Conservation (phyloP, 2,329 filamentous ascomycete species). For the Orbilia brochopaga region DNA sequence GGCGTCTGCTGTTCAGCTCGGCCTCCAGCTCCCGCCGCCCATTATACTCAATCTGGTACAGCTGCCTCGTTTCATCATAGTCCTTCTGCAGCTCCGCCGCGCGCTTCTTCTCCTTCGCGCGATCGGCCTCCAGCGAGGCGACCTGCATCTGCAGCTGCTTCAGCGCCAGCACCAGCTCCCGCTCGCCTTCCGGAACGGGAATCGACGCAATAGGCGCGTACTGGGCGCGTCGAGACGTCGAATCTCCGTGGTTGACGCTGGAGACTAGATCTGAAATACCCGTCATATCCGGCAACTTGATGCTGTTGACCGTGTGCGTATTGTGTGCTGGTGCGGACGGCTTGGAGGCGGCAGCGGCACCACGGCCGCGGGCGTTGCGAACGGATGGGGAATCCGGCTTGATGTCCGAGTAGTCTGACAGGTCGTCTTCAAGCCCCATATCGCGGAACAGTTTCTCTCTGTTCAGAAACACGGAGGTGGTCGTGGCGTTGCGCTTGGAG, state of each 20-base stretch:
- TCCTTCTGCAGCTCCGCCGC: slow-evolving; percentile 53
- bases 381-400: slow-evolving; percentile 33
- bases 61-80: slow-evolving; percentile 50
- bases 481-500: slow-evolving; percentile 7
- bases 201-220: slow-evolving; percentile 53
- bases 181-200: slow-evolving; percentile 54
- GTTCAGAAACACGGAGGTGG: slow-evolving; percentile 31
- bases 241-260: slow-evolving; percentile 39
- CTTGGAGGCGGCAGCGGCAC: slow-evolving; percentile 25
- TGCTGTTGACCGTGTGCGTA: slow-evolving; percentile 25
- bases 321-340: slow-evolving; percentile 26
- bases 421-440: slow-evolving; percentile 36
- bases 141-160: slow-evolving; percentile 54
- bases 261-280: slow-evolving; percentile 49
- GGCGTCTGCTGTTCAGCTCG: slow-evolving; percentile 47
- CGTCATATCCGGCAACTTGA: slow-evolving; percentile 48
- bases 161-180: slow-evolving; percentile 53
- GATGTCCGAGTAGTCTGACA: slow-evolving; percentile 33
- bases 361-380: slow-evolving; percentile 12
- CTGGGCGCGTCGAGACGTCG: slow-evolving; percentile 30
- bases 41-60: slow-evolving; percentile 52
- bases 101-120: slow-evolving; percentile 51
- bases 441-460: slow-evolving; percentile 42
- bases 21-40: slow-evolving; percentile 50
- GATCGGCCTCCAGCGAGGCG: slow-evolving; percentile 51